Percentiles rank a stretch among this genome's conserved stretches.
phyloP scores from a whole-genome alignment of 371 early-diverging fungal species.

The Entomophthora muscae region DNA sequence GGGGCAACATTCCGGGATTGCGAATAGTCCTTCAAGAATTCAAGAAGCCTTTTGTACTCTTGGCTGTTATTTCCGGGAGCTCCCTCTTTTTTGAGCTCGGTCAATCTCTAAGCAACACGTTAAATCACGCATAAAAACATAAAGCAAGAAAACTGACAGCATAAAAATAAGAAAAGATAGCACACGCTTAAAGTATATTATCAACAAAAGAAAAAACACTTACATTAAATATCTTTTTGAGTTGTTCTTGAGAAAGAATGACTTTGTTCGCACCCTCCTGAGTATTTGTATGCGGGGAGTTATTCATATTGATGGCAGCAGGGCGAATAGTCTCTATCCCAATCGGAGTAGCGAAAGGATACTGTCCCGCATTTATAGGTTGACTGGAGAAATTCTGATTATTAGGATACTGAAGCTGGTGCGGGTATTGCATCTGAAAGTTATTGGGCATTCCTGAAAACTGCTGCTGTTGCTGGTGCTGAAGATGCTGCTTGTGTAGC shows the following conservation, averaged over 20 bases:
- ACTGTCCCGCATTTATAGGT: background rate
- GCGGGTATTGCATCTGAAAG: background rate
- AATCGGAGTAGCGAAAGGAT: background rate
- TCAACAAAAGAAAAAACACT: background rate
- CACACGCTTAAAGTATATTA: background rate
- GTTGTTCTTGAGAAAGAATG: background rate
- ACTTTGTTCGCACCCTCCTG: background rate
- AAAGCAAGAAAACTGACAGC: background rate
- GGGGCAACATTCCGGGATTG: background rate
- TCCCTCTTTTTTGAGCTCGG: constrained; percentile 1
- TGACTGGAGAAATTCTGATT: background rate
- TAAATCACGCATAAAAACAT: background rate
- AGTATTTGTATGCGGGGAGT: background rate
- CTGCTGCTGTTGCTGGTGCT: background rate
- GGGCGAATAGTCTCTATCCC: background rate
- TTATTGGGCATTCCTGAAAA: background rate
- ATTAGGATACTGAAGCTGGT: background rate
- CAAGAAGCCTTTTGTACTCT: constrained; percentile 1
- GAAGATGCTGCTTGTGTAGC: background rate
- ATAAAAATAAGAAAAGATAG: background rate
- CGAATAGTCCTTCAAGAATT: constrained; percentile 1
- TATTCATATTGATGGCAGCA: background rate
- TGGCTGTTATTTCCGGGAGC: background rate
- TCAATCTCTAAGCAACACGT: background rate
- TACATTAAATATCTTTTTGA: background rate